Conservation (phyloP, 2,329 filamentous ascomycete genomes). For the Pseudogymnoascus sp. region DNA sequence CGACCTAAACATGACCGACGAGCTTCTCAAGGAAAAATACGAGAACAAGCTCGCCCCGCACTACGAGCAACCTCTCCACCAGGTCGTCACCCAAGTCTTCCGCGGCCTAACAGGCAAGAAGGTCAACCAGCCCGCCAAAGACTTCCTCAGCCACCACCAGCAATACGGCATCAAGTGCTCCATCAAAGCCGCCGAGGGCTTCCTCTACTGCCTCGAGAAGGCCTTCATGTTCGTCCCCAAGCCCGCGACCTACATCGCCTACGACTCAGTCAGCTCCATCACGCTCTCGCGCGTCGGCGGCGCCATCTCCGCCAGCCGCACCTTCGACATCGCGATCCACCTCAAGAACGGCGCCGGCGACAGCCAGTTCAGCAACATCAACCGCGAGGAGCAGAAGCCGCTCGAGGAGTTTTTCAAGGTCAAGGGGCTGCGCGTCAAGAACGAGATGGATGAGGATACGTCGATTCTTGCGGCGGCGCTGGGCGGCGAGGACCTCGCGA, state of each 20-base stretch:
- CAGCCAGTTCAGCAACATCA: conserved; percentile 98
- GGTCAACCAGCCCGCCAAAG: conserved; percentile 85
- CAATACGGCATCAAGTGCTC: conserved; percentile 97
- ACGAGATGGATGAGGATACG: conserved; percentile 88
- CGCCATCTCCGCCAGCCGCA: conserved; percentile 85
- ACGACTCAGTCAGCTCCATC: conserved; percentile 84
- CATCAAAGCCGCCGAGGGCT: conserved; percentile 99
- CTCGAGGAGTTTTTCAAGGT: conserved; percentile 97
- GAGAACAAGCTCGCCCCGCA: conserved; percentile 80
- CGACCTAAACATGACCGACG: conserved; percentile 91
- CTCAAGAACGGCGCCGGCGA: conserved; percentile 82
- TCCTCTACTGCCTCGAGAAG: conserved; percentile 94
- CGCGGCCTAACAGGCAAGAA: conserved; percentile 90
- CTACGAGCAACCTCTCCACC: conserved; percentile 89
- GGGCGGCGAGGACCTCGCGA: conserved; percentile 65
- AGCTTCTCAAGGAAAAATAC: conserved; percentile 76
- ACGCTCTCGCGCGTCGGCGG: conserved; percentile 95
- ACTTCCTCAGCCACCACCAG: conserved; percentile 84
- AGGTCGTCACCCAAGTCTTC: conserved; percentile 94
- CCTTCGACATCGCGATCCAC: conserved; percentile 91
- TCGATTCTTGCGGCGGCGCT: conserved; percentile 70
- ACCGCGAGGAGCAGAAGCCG: conserved; percentile 91
- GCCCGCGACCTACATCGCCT: conserved; percentile 92
- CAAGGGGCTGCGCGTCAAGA: conserved; percentile 92
- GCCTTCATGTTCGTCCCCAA: conserved; percentile 99